Base-by-base conservation (phyloP, 352 stramenopile species). In the Pythium vanterpoolii region DNA sequence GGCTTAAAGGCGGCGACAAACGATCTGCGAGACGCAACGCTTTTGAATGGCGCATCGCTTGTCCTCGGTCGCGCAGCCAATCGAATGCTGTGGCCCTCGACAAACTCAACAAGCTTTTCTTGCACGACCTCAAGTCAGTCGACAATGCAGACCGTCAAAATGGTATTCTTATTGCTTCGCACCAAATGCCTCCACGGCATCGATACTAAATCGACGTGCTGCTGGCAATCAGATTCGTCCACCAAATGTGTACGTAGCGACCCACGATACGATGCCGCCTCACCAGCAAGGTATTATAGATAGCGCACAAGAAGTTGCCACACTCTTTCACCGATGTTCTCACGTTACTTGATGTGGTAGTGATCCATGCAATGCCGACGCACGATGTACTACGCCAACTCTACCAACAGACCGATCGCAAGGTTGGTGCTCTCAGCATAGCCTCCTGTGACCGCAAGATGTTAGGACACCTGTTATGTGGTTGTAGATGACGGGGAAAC, bases 251-350 rank as follows among this genome's bases (percentile, higher is more conserved):
- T 92, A 89, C 54, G 56, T 86, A 26, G 82, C 82, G 50, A 92
- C 77, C 40, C 58, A 89, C 39, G 71, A 92, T 46, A 89, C 82
- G 0, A 84, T 83, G 76, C 79, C 82, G 16, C 74, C 76, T 33
- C 31, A 52, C 5, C 42, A 73, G 21, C 82, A 90, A 89, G 76
- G 82, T 88, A 67, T 21, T 31, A 13, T 16, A 52, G n/a, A n/a
- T n/a, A n/a, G n/a, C n/a, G n/a, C n/a, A n/a, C n/a, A n/a, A n/a
- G n/a, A n/a, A n/a, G n/a, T n/a, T n/a, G n/a, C n/a, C n/a, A n/a
- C n/a, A n/a, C n/a, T n/a, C n/a, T n/a, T n/a, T n/a, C n/a, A n/a
- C n/a, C n/a, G n/a, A n/a, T 42, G 34, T 4, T 42, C 34, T 42
- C 34, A 3, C 5, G 14, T 16, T 42, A 18, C 13, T 21, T 24